phyloP scores from a whole-genome alignment of 129 eudicot genomes.

The Pittosporum tobira region DNA sequence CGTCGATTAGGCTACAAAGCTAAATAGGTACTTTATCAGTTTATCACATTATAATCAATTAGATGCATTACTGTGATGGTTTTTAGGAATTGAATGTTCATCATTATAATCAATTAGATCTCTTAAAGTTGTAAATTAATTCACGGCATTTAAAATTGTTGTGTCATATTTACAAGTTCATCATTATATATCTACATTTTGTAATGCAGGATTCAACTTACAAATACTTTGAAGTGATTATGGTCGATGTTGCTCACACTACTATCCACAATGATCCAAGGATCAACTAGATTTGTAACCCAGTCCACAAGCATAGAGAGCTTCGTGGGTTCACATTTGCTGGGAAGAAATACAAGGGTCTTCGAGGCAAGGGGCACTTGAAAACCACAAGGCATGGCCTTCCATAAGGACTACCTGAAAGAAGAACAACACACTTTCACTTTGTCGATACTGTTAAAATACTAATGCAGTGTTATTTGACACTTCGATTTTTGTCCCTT shows the following conservation, averaged over 20 bases:
- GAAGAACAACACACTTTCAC: conserved; percentile 72
- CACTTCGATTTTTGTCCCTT: background rate
- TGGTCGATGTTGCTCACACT: conserved; percentile 69
- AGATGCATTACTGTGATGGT: too few relatives aligned
- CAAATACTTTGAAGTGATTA: conserved; percentile 60
- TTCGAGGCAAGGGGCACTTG: conserved; percentile 71
- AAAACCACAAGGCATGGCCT: conserved; percentile 62
- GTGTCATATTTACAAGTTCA: background rate
- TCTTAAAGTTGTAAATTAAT: too few relatives aligned
- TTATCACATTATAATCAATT: too few relatives aligned
- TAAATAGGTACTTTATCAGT: conserved; percentile 81
- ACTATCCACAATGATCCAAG: conserved; percentile 66
- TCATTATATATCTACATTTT: background rate
- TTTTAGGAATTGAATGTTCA: too few relatives aligned
- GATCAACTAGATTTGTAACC: conserved; percentile 67
- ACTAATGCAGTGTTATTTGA: background rate
- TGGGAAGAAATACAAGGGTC: conserved; percentile 81
- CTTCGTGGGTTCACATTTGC: conserved; percentile 81
- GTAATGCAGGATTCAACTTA: conserved; percentile 62
- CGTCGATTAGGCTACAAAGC: conserved; percentile 89
- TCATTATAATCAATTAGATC: too few relatives aligned
- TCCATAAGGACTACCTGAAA: conserved; percentile 88
- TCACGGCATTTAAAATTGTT: conserved; percentile 65
- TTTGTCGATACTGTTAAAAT: conserved; percentile 8
- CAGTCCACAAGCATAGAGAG: conserved; percentile 69